Evolutionary conservation across 2,329 filamentous ascomycete species (phyloP).

Genomic region (Pseudomassariella vexata): DNA sequence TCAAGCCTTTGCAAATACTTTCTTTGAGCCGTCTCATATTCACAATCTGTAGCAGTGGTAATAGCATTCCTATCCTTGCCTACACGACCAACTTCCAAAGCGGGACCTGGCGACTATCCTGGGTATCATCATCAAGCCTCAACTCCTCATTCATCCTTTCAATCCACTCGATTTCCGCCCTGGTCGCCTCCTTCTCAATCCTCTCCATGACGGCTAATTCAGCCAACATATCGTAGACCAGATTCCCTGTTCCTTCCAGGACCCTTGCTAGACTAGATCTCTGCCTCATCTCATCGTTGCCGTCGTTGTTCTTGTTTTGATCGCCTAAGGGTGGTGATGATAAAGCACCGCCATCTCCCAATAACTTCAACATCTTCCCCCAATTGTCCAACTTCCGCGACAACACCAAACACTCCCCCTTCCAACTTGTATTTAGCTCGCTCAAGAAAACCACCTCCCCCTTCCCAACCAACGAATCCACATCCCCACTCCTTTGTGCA

Average conservation of each 20-base stretch:
- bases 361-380: constrained; percentile 38
- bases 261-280: constrained; percentile 19
- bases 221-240: constrained; percentile 55
- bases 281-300: neutral
- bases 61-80: neutral
- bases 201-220: constrained; percentile 58
- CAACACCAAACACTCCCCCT: constrained; percentile 48
- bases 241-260: constrained; percentile 21
- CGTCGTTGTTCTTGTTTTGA: no score
- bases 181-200: constrained; percentile 52
- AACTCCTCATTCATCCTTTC: constrained; percentile 41
- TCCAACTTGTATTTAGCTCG: constrained; percentile 52
- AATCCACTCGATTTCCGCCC: constrained; percentile 55
- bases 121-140: constrained; percentile 25
- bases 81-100: constrained; percentile 22
- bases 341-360: constrained; percentile 31
- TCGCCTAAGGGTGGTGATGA: no score
- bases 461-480: constrained; percentile 25
- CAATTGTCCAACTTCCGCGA: constrained; percentile 50
- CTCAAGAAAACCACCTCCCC: constrained; percentile 43
- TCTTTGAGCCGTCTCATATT: no score
- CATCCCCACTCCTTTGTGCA: constrained; percentile 31
- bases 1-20: no score
- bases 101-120: constrained; percentile 17
- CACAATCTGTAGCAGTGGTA: no score